Evolutionary conservation across 345 rosid species (phyloP), one percentile per base, ranked within the genome.

Genomic region (Aquilaria yunnanensis): DNA sequence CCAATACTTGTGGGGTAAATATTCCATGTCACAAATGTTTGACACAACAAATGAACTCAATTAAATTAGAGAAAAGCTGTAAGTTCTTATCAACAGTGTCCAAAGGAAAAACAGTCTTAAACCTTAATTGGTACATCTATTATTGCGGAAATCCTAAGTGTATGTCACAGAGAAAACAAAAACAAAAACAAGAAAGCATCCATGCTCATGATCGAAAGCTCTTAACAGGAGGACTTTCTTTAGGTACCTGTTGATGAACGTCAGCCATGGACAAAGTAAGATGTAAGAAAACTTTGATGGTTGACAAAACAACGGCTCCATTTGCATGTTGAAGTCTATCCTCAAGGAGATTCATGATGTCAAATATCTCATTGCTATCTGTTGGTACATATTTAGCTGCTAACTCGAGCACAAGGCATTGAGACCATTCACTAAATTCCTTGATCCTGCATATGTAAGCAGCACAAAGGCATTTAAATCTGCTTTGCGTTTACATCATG

Each of bases 281-380:
- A 62, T 90, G 92, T 57, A 94, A 78, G 75, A 94, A 94, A 54
- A 94, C 81, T 80, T 88, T 94, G 74, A 80, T 78, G 50, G 93
- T 85, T 53, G 99, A 92, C 71, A 94, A 79, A 56, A 94, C 99
- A 70, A 94, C 97, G 69, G 97, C 99, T 63, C 99, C 97, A 84
- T 94, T 94, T 63, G 99, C 99, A 78, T 94, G 97, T 69, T 94
- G 96, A 73, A 94, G 99, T 74, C 99, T 88, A 83, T 94, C 99
- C 77, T 90, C 99, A 64, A 94, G 88, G 74, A 94, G 91, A 80
- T 94, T 94, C 99, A 94, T 94, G 64, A 90, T 83, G 74, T 94
- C 97, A 78, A 94, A 94, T 75, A 86, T 90, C 74, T 94, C 97
- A 81, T 79, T 86, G 74, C 70, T 82, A 56, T 90, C 99, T 32